Percentiles rank a stretch among this genome's conserved stretches.
These are phyloP conservation scores for Pleurotus djamor DNA, from an alignment of 768 basidiomycete genomes.

Conservation along the genomic window DNA sequence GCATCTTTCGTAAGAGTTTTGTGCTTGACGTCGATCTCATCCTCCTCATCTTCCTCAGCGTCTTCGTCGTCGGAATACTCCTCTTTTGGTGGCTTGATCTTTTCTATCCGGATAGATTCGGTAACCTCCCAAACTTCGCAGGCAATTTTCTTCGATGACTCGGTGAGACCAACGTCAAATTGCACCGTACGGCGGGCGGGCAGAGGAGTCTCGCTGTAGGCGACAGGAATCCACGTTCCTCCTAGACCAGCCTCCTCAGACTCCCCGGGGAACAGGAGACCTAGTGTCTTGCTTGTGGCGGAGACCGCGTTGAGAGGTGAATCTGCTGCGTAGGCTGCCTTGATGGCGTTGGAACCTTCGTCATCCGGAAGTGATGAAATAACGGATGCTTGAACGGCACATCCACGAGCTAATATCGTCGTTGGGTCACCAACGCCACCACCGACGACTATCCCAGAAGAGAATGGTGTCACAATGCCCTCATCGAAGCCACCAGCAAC, in stretches of 20 bases:
- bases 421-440: conserved; percentile 79
- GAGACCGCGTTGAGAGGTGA: conserved; percentile 38
- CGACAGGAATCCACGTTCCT: conserved; percentile 63
- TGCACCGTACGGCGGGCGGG: conserved; percentile 61
- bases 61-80: conserved; percentile 47
- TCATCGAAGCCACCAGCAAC: conserved; percentile 53
- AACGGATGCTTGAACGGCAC: conserved; percentile 70
- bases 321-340: conserved; percentile 45
- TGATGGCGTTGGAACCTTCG: conserved; percentile 47
- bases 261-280: conserved; percentile 59
- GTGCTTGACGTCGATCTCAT: conserved; percentile 63
- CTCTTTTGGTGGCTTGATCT: conserved; percentile 42
- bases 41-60: conserved; percentile 58
- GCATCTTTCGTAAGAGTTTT: conserved; percentile 55
- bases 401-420: conserved; percentile 74
- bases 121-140: conserved; percentile 80
- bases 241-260: conserved; percentile 43
- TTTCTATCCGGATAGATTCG: conserved; percentile 65
- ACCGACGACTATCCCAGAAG: conserved; percentile 63
- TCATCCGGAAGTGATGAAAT: conserved; percentile 46
- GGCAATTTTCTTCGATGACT: conserved; percentile 44
- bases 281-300: conserved; percentile 63
- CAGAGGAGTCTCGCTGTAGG: conserved; percentile 69
- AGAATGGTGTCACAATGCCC: conserved; percentile 63
- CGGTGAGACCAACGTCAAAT: conserved; percentile 53